Conservation (phyloP, 202 grass and related monocot species). For the Schoenoplectus tabernaemontani region DNA sequence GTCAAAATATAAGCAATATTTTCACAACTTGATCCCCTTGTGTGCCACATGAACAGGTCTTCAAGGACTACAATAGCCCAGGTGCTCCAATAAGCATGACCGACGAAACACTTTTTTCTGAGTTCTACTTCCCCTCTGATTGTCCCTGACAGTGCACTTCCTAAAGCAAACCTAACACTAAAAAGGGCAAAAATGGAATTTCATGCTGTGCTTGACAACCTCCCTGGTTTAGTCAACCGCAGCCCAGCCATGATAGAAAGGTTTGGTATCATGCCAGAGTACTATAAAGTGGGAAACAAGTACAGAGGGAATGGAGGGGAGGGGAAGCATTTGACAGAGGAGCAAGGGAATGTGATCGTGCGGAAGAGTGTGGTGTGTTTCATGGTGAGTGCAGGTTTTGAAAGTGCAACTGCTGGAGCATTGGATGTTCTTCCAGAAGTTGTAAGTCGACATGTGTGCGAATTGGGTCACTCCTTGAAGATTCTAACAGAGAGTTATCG, state of each 20-base stretch:
- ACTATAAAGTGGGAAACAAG: slow-evolving; percentile 90
- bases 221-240: slow-evolving; percentile 61
- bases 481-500: slow-evolving; percentile 84
- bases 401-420: slow-evolving; percentile 52
- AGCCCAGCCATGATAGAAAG: slow-evolving; percentile 95
- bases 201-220: slow-evolving; percentile 87
- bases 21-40: neutral
- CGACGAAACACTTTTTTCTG: slow-evolving; percentile 76
- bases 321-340: slow-evolving; percentile 60
- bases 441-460: slow-evolving; percentile 57
- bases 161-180: slow-evolving; percentile 26
- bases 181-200: slow-evolving; percentile 52
- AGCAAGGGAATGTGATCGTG: slow-evolving; percentile 62
- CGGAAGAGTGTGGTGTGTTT: slow-evolving; percentile 46
- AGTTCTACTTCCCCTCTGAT: slow-evolving; percentile 75
- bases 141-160: slow-evolving; percentile 87
- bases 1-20: neutral
- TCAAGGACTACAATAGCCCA: slow-evolving; percentile 33
- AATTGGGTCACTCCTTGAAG: slow-evolving; percentile 64
- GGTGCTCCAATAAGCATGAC: slow-evolving; percentile 46
- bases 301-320: slow-evolving; percentile 83
- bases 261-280: slow-evolving; percentile 94
- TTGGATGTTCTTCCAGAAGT: slow-evolving; percentile 79
- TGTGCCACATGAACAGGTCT: slow-evolving; percentile 14
- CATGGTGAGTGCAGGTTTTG: slow-evolving; percentile 43